Percentiles rank a stretch among this genome's conserved stretches.
These are phyloP conservation scores for Hymenoscyphus linearis DNA, from an alignment of 2,329 filamentous ascomycete genomes.

Conservation along the genomic window DNA sequence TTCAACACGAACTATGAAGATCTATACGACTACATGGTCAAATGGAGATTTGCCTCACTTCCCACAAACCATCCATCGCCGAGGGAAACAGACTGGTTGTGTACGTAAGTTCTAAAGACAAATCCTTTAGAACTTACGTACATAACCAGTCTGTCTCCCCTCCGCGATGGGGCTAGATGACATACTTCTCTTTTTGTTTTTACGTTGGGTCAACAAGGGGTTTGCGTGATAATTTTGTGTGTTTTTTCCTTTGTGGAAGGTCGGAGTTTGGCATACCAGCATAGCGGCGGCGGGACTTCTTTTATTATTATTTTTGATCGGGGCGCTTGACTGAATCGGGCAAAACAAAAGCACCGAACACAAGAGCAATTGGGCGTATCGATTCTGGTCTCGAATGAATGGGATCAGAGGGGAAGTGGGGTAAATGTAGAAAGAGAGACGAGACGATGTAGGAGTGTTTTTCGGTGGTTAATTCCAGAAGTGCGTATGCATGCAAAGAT, in stretches of 20 bases:
- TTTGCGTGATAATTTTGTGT: neutral
- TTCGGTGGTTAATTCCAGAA: neutral
- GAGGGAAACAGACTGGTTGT: constrained; percentile 14
- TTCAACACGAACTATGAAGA: constrained; percentile 31
- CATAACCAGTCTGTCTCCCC: neutral
- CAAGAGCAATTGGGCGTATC: neutral
- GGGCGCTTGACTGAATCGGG: neutral
- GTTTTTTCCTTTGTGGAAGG: neutral
- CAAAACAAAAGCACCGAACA: neutral
- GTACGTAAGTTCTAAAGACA: constrained; percentile 21
- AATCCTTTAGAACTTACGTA: constrained; percentile 9
- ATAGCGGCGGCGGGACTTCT: constrained; percentile 20
- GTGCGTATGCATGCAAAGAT: neutral
- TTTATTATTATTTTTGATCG: neutral
- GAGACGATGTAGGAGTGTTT: neutral
- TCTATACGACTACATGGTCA: neutral
- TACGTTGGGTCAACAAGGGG: neutral
- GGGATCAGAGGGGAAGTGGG: neutral
- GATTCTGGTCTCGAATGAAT: neutral
- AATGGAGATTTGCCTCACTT: neutral
- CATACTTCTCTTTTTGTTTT: constrained; percentile 7
- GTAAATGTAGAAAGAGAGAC: neutral
- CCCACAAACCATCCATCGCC: constrained; percentile 13
- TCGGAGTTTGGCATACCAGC: constrained; percentile 28
- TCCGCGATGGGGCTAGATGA: neutral